Evolutionary conservation across 345 rosid genomes (phyloP).

Genomic region (Hypericum perforatum): DNA sequence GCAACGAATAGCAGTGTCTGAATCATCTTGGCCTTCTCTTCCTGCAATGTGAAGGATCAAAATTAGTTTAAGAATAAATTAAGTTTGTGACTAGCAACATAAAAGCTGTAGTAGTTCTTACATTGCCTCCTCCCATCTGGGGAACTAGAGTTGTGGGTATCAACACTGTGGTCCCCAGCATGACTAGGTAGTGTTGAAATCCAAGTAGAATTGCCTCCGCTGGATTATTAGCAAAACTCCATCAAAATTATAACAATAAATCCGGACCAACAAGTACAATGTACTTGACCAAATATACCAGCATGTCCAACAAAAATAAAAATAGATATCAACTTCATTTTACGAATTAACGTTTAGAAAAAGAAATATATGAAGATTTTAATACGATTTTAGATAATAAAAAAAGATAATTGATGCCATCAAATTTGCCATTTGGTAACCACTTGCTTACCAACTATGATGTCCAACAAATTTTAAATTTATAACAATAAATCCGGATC

Average conservation of each 20-base stretch:
- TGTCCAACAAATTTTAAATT: too few relatives aligned
- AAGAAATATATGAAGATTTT: too few relatives aligned
- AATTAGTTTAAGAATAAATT: background rate
- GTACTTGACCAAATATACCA: background rate
- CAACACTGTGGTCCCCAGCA: constrained; percentile 93
- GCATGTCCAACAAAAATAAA: too few relatives aligned
- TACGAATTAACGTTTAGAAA: too few relatives aligned
- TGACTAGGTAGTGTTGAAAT: constrained; percentile 90
- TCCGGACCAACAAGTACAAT: constrained; percentile 5
- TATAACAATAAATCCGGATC: constrained; percentile 3
- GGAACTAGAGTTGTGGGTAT: constrained; percentile 75
- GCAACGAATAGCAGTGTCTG: constrained; percentile 91
- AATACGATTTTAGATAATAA: too few relatives aligned
- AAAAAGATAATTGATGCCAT: too few relatives aligned
- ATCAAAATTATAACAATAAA: constrained; percentile 1
- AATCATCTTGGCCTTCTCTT: constrained; percentile 86
- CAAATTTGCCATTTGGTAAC: too few relatives aligned
- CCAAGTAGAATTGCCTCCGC: constrained; percentile 94
- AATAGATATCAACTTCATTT: too few relatives aligned
- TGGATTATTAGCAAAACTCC: constrained; percentile 27
- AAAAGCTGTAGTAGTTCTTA: constrained; percentile 19
- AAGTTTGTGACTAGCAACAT: constrained; percentile 7
- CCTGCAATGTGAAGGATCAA: constrained; percentile 27
- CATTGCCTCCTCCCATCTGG: constrained; percentile 97
- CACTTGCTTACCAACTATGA: too few relatives aligned